A percentile compares a stretch with the other conserved stretches of the same genome.
Evolutionary conservation across 2,329 filamentous ascomycete species (phyloP).

Genomic region (Sclerotiophoma versabilis): DNA sequence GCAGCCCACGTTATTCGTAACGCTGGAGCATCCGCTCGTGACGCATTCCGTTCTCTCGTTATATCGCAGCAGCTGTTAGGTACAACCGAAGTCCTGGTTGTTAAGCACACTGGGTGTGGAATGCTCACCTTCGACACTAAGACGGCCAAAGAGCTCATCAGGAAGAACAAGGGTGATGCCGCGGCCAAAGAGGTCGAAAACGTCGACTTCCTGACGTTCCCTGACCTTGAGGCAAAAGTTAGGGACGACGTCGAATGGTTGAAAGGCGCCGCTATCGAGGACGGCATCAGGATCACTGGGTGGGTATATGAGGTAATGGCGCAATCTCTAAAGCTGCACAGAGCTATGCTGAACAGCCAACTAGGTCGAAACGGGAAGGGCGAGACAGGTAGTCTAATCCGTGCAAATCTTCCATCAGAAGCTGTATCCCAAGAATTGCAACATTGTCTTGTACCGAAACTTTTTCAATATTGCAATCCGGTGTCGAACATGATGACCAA

Average conservation of each 20-base stretch:
- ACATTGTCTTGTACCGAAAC: too few relatives aligned
- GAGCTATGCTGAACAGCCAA: not conserved
- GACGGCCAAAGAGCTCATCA: constrained; percentile 63
- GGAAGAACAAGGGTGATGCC: constrained; percentile 63
- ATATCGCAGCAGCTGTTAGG: constrained; percentile 82
- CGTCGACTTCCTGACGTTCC: constrained; percentile 71
- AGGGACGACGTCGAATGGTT: constrained; percentile 71
- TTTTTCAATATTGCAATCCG: not conserved
- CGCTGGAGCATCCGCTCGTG: constrained; percentile 65
- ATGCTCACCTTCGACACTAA: constrained; percentile 74
- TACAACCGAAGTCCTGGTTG: constrained; percentile 75
- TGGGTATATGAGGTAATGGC: constrained; percentile 71
- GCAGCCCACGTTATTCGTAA: constrained; percentile 83
- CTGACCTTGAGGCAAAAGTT: constrained; percentile 64
- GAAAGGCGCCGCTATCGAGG: constrained; percentile 65
- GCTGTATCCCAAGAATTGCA: too few relatives aligned
- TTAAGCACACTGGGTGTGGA: constrained; percentile 78
- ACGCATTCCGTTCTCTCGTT: constrained; percentile 75
- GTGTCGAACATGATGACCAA: too few relatives aligned
- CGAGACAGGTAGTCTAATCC: constrained; percentile 56
- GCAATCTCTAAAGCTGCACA: not conserved
- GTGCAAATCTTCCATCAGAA: too few relatives aligned
- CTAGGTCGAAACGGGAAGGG: constrained; percentile 71
- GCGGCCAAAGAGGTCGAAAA: constrained; percentile 55
- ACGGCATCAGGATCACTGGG: constrained; percentile 68